Percentiles rank a stretch among this genome's conserved stretches.
These are phyloP conservation scores for Fallopia convolvulus DNA, from an alignment of 148 eudicot species.

Conservation along the genomic window DNA sequence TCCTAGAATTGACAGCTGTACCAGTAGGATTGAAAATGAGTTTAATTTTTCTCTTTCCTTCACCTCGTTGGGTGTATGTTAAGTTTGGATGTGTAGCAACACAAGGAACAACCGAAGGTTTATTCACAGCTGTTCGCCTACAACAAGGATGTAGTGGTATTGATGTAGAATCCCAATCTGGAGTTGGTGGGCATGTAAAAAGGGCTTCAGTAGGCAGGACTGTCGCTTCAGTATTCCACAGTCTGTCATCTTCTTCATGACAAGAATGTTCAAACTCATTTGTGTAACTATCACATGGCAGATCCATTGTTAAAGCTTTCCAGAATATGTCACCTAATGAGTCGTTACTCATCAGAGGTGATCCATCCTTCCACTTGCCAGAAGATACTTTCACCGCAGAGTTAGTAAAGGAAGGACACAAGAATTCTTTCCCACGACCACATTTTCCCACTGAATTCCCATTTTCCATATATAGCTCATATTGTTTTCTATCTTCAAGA, in stretches of 20 bases:
- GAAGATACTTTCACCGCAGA: background rate
- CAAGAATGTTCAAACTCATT: background rate
- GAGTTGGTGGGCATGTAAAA: background rate
- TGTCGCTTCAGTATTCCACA: constrained; percentile 1
- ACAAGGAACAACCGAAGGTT: constrained; percentile 32
- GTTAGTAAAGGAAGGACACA: background rate
- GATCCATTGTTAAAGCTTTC: constrained; percentile 18
- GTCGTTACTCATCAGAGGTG: background rate
- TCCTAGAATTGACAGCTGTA: constrained; percentile 21
- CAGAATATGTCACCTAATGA: constrained; percentile 13
- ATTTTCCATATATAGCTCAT: background rate
- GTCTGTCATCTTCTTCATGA: constrained; percentile 26
- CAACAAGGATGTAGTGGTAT: constrained; percentile 45
- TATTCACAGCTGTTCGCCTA: constrained; percentile 39
- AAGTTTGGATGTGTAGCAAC: constrained; percentile 44
- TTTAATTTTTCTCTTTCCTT: constrained; percentile 30
- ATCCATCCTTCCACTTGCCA: background rate
- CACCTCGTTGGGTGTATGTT: constrained; percentile 35
- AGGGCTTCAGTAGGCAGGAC: background rate
- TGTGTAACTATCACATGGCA: background rate
- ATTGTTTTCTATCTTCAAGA: background rate
- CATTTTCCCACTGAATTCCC: background rate
- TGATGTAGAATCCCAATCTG: constrained; percentile 33
- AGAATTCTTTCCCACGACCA: background rate
- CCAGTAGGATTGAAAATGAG: constrained; percentile 27